Percentiles rank a stretch among this genome's conserved stretches.
Evolutionary conservation across 768 basidiomycete species (phyloP).

Genomic region (Rhodotorula graminis): DNA sequence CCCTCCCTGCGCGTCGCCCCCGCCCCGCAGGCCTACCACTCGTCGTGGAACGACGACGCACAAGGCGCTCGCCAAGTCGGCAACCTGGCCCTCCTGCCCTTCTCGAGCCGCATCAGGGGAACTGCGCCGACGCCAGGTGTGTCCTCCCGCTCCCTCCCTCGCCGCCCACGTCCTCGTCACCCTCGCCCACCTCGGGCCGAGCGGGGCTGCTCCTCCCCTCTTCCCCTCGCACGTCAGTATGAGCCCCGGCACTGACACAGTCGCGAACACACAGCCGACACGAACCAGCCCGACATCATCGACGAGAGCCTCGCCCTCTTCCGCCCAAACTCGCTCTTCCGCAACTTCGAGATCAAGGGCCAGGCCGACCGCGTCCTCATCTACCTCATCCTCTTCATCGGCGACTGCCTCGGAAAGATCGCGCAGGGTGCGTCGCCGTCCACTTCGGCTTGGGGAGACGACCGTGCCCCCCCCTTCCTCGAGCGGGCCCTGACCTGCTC

Average conservation of each 20-base stretch:
- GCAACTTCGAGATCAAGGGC: slow-evolving; percentile 95
- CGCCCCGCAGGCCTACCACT: slow-evolving; percentile 80
- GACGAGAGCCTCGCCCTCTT: slow-evolving; percentile 96
- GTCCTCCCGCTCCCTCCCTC: slow-evolving; percentile 14
- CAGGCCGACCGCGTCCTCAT: slow-evolving; percentile 60
- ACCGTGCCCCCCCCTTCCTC: no score
- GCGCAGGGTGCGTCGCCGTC: slow-evolving; percentile 53
- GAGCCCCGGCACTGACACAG: background rate
- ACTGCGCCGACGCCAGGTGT: slow-evolving; percentile 67
- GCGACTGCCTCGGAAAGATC: slow-evolving; percentile 90
- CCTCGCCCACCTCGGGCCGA: background rate
- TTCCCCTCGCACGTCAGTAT: background rate
- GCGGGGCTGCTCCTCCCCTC: background rate
- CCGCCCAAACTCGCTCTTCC: slow-evolving; percentile 96
- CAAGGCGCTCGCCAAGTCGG: slow-evolving; percentile 73
- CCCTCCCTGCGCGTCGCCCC: background rate
- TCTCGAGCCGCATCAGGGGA: slow-evolving; percentile 84
- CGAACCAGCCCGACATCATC: slow-evolving; percentile 75
- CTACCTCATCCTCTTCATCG: slow-evolving; percentile 93
- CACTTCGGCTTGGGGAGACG: no score
- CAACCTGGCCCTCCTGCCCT: slow-evolving; percentile 82
- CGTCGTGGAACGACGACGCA: slow-evolving; percentile 68
- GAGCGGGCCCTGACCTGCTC: no score
- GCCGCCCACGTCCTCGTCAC: background rate
- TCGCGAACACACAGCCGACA: slow-evolving; percentile 59